Percentiles rank a stretch among this genome's conserved stretches.
Conservation (phyloP, 169 alveolate species). For the Cryptosporidium ryanae region DNA sequence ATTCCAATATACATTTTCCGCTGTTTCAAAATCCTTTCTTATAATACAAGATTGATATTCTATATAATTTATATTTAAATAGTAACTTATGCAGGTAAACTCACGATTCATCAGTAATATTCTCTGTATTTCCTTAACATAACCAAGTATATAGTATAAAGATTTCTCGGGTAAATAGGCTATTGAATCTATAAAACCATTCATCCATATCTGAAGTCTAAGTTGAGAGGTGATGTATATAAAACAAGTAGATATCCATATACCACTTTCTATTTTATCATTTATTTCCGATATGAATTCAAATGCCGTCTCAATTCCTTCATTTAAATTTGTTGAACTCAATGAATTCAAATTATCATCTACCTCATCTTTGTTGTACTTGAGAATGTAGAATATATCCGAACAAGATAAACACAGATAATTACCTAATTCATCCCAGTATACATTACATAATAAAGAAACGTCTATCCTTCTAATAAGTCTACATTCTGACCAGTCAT, state of each 20-base stretch:
- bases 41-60: slow-evolving; percentile 79
- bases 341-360: slow-evolving; percentile 75
- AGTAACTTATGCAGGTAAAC: slow-evolving; percentile 78
- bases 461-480: slow-evolving; percentile 79
- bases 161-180: slow-evolving; percentile 82
- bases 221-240: slow-evolving; percentile 82
- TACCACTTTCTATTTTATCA: slow-evolving; percentile 83
- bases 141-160: slow-evolving; percentile 84
- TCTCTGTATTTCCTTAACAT: slow-evolving; percentile 82
- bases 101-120: slow-evolving; percentile 82
- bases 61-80: slow-evolving; percentile 79
- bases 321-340: slow-evolving; percentile 76
- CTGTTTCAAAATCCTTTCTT: slow-evolving; percentile 81
- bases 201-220: slow-evolving; percentile 83
- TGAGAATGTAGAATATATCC: slow-evolving; percentile 87
- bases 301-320: slow-evolving; percentile 91
- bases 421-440: slow-evolving; percentile 78
- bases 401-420: slow-evolving; percentile 78
- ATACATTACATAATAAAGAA: slow-evolving; percentile 59
- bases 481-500: slow-evolving; percentile 92
- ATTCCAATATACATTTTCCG: slow-evolving; percentile 81
- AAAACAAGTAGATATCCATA: slow-evolving; percentile 87
- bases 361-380: slow-evolving; percentile 82
- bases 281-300: slow-evolving; percentile 84
- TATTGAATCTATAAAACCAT: slow-evolving; percentile 82